Percentiles rank a stretch among this genome's conserved stretches.
Conservation (phyloP, 129 eudicot species). For the Sambucus nigra region DNA sequence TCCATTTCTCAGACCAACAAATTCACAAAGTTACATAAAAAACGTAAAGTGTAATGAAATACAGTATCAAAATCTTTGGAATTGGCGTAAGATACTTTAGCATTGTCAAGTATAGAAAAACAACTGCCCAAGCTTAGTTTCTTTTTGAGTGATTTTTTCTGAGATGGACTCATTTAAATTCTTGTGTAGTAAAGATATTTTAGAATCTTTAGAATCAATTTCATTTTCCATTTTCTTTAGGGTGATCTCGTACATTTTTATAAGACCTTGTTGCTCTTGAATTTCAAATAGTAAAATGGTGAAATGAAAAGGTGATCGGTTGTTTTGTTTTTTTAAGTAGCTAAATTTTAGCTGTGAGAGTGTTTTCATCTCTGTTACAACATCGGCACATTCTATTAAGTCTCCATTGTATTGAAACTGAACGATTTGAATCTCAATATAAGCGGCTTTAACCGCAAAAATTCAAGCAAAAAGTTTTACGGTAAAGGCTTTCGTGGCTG, state of each 20-base stretch:
- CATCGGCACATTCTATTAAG: slow-evolving; percentile 65
- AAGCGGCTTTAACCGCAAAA: slow-evolving; percentile 70
- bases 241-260: slow-evolving; percentile 82
- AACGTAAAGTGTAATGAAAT: slow-evolving; percentile 44
- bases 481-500: slow-evolving; percentile 64
- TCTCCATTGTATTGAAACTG: slow-evolving; percentile 68
- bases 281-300: slow-evolving; percentile 57
- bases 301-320: slow-evolving; percentile 62
- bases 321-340: slow-evolving; percentile 48
- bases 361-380: slow-evolving; percentile 52
- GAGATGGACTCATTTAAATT: slow-evolving; percentile 21
- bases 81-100: slow-evolving; percentile 25
- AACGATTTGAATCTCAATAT: slow-evolving; percentile 75
- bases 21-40: slow-evolving; percentile 61
- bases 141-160: slow-evolving; percentile 36
- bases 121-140: slow-evolving; percentile 58
- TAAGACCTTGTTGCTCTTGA: slow-evolving; percentile 57
- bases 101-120: slow-evolving; percentile 42
- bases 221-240: slow-evolving; percentile 70
- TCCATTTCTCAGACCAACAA: slow-evolving; percentile 62
- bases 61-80: slow-evolving; percentile 46
- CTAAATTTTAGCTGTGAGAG: slow-evolving; percentile 55
- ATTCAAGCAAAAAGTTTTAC: slow-evolving; percentile 74
- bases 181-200: slow-evolving; percentile 15
- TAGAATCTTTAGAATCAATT: slow-evolving; percentile 39